These are phyloP conservation scores for Breviolum minutum DNA, from an alignment of 73 alveolate genomes.

Conservation along the genomic window DNA sequence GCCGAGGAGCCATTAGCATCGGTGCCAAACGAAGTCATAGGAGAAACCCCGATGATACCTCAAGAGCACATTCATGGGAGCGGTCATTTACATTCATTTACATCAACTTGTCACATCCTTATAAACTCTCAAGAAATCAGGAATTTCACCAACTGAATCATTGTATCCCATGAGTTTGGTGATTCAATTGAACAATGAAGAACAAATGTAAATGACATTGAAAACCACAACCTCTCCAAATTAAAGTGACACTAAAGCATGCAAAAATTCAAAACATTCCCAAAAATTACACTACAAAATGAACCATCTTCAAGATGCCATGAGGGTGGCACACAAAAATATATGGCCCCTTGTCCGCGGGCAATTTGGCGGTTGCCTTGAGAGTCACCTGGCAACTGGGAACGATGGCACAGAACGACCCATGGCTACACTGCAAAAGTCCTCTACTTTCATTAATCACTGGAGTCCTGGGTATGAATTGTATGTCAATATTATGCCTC, in stretches of 20 bases:
- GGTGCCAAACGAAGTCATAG: constrained; percentile 85
- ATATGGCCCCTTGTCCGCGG: constrained; percentile 80
- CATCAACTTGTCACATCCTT: too few species aligned
- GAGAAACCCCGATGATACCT: constrained; percentile 89
- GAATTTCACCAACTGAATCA: too few species aligned
- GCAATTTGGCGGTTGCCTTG: constrained; percentile 42
- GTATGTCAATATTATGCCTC: too few species aligned
- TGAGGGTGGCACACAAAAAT: constrained; percentile 94
- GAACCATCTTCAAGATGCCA: constrained; percentile 24
- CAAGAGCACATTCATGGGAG: background rate
- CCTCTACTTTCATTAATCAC: too few species aligned
- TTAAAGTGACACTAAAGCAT: background rate
- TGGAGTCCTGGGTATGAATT: too few species aligned
- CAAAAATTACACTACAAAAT: background rate
- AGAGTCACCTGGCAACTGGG: constrained; percentile 50
- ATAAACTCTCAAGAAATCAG: too few species aligned
- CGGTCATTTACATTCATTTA: background rate
- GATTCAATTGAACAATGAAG: too few species aligned
- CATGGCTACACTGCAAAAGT: too few species aligned
- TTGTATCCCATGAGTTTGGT: background rate
- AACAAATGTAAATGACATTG: too few species aligned
- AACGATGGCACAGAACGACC: too few species aligned
- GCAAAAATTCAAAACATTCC: background rate
- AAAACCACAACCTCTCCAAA: background rate
- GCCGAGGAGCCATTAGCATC: constrained; percentile 60